Evolutionary conservation across 1,284 basidiomycete species (phyloP).

Genomic region (Singerocomus inundabilis): DNA sequence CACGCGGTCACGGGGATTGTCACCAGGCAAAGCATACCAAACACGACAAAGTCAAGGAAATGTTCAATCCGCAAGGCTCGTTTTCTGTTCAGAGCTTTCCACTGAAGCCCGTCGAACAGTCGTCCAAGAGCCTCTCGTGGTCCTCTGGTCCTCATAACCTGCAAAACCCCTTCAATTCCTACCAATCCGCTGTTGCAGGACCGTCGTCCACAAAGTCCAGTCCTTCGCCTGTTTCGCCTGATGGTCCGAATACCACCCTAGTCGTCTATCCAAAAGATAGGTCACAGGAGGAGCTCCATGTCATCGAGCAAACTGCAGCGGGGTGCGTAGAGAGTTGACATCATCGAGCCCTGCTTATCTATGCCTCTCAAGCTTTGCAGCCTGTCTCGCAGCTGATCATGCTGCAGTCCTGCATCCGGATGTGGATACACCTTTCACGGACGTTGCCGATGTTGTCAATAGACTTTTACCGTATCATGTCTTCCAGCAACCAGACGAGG

Average conservation of each 20-base stretch:
- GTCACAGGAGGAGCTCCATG: slow-evolving; percentile 36
- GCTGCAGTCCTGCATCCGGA: slow-evolving; percentile 58
- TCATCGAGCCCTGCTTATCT: slow-evolving; percentile 17
- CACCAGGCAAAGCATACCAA: slow-evolving; percentile 46
- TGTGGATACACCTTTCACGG: slow-evolving; percentile 62
- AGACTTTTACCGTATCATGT: slow-evolving; percentile 75
- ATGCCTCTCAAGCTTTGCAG: slow-evolving; percentile 46
- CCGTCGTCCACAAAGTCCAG: slow-evolving; percentile 32
- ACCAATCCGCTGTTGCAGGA: slow-evolving; percentile 29
- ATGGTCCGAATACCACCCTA: slow-evolving; percentile 12
- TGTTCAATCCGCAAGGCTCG: slow-evolving; percentile 50
- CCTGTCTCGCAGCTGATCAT: slow-evolving; percentile 61
- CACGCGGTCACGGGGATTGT: slow-evolving; percentile 44
- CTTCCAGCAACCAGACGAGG: slow-evolving; percentile 68
- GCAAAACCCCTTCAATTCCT: slow-evolving; percentile 20
- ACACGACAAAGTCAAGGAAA: slow-evolving; percentile 55
- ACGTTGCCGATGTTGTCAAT: slow-evolving; percentile 57
- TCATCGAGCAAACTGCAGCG: slow-evolving; percentile 43
- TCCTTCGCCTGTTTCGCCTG: slow-evolving; percentile 2
- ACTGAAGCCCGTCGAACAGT: slow-evolving; percentile 17
- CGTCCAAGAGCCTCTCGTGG: background rate
- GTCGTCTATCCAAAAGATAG: slow-evolving; percentile 22
- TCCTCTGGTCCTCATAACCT: slow-evolving; percentile 7
- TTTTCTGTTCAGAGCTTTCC: slow-evolving; percentile 36
- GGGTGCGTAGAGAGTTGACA: slow-evolving; percentile 40